phyloP scores from a whole-genome alignment of 2,329 filamentous ascomycete genomes.

The Cladophialophora bantiana region DNA sequence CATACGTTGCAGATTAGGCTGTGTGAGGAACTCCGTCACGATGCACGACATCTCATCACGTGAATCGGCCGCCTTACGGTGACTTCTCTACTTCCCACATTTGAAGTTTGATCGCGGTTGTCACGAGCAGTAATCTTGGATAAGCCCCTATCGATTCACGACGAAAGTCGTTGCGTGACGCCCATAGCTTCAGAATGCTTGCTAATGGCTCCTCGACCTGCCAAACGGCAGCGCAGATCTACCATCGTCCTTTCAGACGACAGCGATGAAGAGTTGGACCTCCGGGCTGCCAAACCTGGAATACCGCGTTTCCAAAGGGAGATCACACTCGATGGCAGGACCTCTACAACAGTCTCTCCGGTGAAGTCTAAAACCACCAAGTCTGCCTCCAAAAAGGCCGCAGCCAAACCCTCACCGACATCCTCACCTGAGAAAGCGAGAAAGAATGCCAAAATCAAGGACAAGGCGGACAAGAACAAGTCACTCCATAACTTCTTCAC shows the following conservation, averaged over 20 bases:
- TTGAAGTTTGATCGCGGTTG: neutral
- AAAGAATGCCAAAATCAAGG: conserved; percentile 36
- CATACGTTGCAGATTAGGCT: too few relatives aligned
- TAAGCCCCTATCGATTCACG: neutral
- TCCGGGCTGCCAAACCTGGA: conserved; percentile 21
- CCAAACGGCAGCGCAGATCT: conserved; percentile 41
- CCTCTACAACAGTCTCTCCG: conserved; percentile 30
- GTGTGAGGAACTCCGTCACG: too few relatives aligned
- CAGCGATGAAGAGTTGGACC: conserved; percentile 27
- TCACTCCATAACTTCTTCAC: conserved; percentile 53
- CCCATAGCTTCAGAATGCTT: conserved; percentile 27
- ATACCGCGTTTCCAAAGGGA: conserved; percentile 29
- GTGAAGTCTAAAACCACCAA: conserved; percentile 26
- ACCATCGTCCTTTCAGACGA: conserved; percentile 39
- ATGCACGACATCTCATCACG: neutral
- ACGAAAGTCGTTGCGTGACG: conserved; percentile 1
- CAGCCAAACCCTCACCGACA: conserved; percentile 38
- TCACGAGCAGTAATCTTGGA: neutral
- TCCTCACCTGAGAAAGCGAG: conserved; percentile 47
- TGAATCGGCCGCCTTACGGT: neutral
- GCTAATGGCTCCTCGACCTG: conserved; percentile 40
- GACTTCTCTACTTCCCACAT: neutral
- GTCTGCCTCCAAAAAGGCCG: conserved; percentile 11
- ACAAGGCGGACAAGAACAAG: conserved; percentile 41
- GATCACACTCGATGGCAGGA: conserved; percentile 35